Evolutionary conservation across 805 yeast genomes (phyloP), one percentile per base, ranked within the genome.

Genomic region (Saccharomycopsis babjevae): DNA sequence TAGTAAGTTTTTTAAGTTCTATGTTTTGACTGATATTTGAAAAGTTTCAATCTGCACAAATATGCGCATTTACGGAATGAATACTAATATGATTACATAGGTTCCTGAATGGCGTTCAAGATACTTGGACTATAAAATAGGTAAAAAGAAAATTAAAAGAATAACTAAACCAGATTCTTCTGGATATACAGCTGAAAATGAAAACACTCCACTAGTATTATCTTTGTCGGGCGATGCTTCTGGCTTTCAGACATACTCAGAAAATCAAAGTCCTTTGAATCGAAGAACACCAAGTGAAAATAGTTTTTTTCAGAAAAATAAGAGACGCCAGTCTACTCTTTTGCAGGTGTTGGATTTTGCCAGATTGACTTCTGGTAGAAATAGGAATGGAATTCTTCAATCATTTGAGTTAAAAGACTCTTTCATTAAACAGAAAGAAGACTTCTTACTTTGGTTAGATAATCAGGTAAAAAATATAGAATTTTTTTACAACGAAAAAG

Each of bases 401-500:
- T 34, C 42, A 16, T 54, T 59, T 52, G 59, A 59, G 52, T 54
- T 63, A 22, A 61, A 59, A 52, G 61, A 63, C 58, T 43, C 61
- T 15, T 57, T 52, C 11, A 70, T 68, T 30, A 72, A 74, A n/a
- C 79, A 76, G 13, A 77, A 75, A 54, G 64, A 69, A 3, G 80
- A 79, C 58, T 90, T 89, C 65, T 64, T 78, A n/a, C 69, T 67
- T 1, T 89, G 96, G 96, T 77, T 89, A 5, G 86, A 87, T 59
- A 59, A 66, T 0, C 86, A 89, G 69, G 73, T 85, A 30, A 64
- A 58, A 3, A 86, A 83, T 69, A 85, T 89, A 8, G 83, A 87
- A 43, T 56, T 39, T 0, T 89, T 89, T 67, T 89, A 80, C 69
- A 74, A 70, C 54, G 82, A 78, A 36, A 82, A 79, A 65, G 96